A percentile compares a stretch with the other conserved stretches of the same genome.
These are phyloP conservation scores for Hypomontagnella submonticulosa DNA, from an alignment of 495 filamentous ascomycete species.

Conservation along the genomic window DNA sequence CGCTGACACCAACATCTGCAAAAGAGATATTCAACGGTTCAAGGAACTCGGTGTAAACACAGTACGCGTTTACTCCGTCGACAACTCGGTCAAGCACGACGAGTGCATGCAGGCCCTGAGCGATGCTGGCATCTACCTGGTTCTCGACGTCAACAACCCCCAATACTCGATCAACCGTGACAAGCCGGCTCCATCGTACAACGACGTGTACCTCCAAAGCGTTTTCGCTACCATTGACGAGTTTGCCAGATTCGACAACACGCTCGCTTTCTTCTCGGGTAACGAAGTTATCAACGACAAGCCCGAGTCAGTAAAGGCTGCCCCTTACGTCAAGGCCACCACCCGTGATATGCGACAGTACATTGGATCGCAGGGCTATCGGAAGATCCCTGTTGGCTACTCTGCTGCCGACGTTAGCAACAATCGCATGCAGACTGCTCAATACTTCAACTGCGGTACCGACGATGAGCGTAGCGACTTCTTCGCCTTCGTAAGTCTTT, in stretches of 20 bases:
- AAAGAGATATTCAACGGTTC: constrained; percentile 86
- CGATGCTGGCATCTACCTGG: constrained; percentile 90
- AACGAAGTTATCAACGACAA: constrained; percentile 96
- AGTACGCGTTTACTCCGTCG: constrained; percentile 90
- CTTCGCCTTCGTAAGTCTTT: constrained; percentile 77
- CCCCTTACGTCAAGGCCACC: constrained; percentile 92
- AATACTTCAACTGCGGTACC: constrained; percentile 94
- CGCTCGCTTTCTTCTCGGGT: constrained; percentile 93
- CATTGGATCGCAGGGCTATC: constrained; percentile 77
- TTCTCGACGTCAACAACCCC: constrained; percentile 77
- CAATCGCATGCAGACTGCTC: constrained; percentile 88
- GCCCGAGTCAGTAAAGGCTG: constrained; percentile 72
- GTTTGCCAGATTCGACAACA: constrained; percentile 89
- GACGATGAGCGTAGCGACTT: constrained; percentile 91
- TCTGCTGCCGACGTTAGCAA: constrained; percentile 86
- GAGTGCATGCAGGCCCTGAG: constrained; percentile 84
- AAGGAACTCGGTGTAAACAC: constrained; percentile 89
- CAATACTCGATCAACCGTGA: constrained; percentile 82
- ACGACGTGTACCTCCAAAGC: constrained; percentile 89
- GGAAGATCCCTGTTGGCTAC: constrained; percentile 90
- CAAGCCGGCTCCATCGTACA: constrained; percentile 83
- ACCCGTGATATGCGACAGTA: constrained; percentile 93
- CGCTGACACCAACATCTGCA: constrained; percentile 74
- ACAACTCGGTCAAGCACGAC: constrained; percentile 86
- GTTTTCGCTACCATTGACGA: constrained; percentile 92